Percentiles rank a stretch among this genome's conserved stretches.
These are phyloP conservation scores for Suillus discolor DNA, from an alignment of 768 basidiomycete species.

Conservation along the genomic window DNA sequence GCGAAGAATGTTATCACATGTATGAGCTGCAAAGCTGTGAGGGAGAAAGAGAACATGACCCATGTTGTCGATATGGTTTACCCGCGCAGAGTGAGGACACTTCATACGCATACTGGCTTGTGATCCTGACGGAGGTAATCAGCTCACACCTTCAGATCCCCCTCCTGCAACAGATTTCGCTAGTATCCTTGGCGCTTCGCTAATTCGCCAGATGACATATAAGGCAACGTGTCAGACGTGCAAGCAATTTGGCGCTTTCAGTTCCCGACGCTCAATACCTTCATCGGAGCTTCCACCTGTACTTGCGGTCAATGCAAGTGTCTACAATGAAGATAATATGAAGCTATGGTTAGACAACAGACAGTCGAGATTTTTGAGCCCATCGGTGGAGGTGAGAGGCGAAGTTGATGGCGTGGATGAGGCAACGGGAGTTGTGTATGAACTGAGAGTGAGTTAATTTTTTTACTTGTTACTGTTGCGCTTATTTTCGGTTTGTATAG, in stretches of 20 bases:
- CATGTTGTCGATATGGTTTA: conserved; percentile 88
- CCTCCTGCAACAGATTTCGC: conserved; percentile 54
- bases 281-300: conserved; percentile 76
- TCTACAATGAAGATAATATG: conserved; percentile 73
- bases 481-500: conserved; percentile 38
- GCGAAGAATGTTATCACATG: conserved; percentile 79
- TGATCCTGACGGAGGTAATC: conserved; percentile 8
- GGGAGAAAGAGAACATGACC: conserved; percentile 76
- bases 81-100: conserved; percentile 68
- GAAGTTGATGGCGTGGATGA: conserved; percentile 63
- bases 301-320: conserved; percentile 83
- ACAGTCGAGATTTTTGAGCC: conserved; percentile 52
- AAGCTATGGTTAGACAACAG: conserved; percentile 72
- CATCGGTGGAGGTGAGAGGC: conserved; percentile 58
- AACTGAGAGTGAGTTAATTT: conserved; percentile 61
- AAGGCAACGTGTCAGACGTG: conserved; percentile 88
- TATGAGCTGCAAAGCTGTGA: conserved; percentile 66
- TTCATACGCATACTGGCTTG: conserved; percentile 1
- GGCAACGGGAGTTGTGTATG: conserved; percentile 59
- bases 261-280: conserved; percentile 66
- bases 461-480: not conserved
- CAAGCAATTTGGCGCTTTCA: conserved; percentile 74
- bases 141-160: conserved; percentile 42
- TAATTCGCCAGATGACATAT: conserved; percentile 81
- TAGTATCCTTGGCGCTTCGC: conserved; percentile 69